phyloP scores from a whole-genome alignment of 2,329 filamentous ascomycete species.

The Parastagonospora nodorum region DNA sequence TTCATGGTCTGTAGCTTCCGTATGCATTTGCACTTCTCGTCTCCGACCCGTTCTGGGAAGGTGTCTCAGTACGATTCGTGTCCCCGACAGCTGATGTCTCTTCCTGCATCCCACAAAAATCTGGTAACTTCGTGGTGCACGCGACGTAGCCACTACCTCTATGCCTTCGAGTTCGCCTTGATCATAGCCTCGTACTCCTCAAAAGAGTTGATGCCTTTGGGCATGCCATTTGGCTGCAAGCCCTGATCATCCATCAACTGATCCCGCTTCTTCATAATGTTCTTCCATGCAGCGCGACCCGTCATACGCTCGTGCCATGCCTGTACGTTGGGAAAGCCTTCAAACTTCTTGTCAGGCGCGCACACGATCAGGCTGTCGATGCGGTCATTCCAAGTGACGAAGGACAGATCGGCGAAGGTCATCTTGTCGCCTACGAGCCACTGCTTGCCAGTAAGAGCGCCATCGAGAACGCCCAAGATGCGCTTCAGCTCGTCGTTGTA shows the following conservation, averaged over 20 bases:
- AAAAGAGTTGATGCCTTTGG: slow-evolving; percentile 28
- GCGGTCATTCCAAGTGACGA: slow-evolving; percentile 45
- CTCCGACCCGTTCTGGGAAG: too few relatives aligned
- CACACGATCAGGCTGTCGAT: background rate
- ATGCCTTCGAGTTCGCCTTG: background rate
- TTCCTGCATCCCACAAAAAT: too few relatives aligned
- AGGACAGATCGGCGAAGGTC: slow-evolving; percentile 51
- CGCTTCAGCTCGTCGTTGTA: slow-evolving; percentile 53
- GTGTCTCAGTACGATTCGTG: too few relatives aligned
- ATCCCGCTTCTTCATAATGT: slow-evolving; percentile 37
- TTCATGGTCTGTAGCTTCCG: too few relatives aligned
- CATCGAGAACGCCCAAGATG: slow-evolving; percentile 52
- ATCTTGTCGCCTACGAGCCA: slow-evolving; percentile 52
- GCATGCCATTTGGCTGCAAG: slow-evolving; percentile 44
- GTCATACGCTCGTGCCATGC: slow-evolving; percentile 48
- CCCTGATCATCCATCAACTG: slow-evolving; percentile 47
- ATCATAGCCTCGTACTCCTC: background rate
- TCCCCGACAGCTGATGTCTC: too few relatives aligned
- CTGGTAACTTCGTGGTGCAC: too few relatives aligned
- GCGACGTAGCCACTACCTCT: too few relatives aligned
- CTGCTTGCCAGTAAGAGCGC: slow-evolving; percentile 24
- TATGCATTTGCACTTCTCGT: too few relatives aligned
- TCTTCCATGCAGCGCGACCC: slow-evolving; percentile 39
- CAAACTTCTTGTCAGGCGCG: slow-evolving; percentile 12
- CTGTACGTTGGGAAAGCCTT: slow-evolving; percentile 22